Conservation (phyloP, 331 rosid genomes). For the Malus hybrid region DNA sequence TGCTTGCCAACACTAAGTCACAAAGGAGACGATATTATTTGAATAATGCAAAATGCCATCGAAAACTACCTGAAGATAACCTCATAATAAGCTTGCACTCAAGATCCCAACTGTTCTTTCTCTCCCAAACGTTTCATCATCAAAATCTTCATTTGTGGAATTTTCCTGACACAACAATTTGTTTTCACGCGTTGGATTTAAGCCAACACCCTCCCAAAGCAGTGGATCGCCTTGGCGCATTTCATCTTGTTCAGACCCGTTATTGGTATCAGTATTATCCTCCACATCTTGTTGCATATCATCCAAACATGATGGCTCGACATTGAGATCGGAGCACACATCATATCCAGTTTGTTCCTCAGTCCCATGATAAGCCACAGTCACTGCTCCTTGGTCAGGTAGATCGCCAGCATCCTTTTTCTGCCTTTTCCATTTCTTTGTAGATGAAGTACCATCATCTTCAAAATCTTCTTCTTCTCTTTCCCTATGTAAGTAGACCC, state of each 20-base stretch:
- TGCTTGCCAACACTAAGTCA: background rate
- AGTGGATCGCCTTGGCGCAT: constrained; percentile 38
- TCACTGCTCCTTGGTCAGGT: constrained; percentile 72
- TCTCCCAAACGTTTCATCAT: constrained; percentile 70
- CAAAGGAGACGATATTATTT: constrained; percentile 1
- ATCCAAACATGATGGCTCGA: constrained; percentile 56
- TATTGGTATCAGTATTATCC: constrained; percentile 38
- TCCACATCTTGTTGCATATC: constrained; percentile 53
- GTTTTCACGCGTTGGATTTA: constrained; percentile 43
- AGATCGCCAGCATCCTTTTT: constrained; percentile 80
- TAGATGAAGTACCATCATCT: constrained; percentile 98
- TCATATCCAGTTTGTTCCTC: constrained; percentile 71
- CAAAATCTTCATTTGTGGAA: constrained; percentile 86
- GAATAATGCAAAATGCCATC: constrained; percentile 11
- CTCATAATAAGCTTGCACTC: constrained; percentile 56
- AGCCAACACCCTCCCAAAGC: constrained; percentile 57
- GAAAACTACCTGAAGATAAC: constrained; percentile 49
- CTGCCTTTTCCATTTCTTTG: constrained; percentile 98
- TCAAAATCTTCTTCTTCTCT: constrained; percentile 99
- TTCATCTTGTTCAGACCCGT: constrained; percentile 51
- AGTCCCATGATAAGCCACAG: constrained; percentile 60
- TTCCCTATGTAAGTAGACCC: constrained; percentile 98
- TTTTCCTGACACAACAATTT: constrained; percentile 84
- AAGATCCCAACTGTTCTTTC: constrained; percentile 62
- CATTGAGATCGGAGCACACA: constrained; percentile 84